Base-by-base conservation (phyloP, 208 protist species). In the Wallacemonas sp. region DNA sequence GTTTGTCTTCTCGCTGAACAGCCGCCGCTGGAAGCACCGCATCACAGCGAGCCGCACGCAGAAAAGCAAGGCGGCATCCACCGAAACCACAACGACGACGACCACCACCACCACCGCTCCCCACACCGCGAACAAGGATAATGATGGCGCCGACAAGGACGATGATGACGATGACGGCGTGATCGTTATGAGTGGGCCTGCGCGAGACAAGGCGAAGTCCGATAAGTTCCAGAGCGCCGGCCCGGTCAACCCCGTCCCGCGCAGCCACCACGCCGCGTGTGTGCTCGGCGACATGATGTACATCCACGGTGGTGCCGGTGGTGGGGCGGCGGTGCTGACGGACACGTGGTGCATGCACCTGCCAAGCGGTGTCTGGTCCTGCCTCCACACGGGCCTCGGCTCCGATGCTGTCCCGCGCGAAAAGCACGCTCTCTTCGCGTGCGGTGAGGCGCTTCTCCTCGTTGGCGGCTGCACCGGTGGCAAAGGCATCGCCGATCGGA, bases 291-390 rank as follows among this genome's bases (percentile, higher is more conserved):
- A 76, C 38, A 71, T 65, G 12, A 82, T 94, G 76, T 91, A 78
- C 55, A 83, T 94, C 32, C 81, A 90, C 71, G 88, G 88, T 55
- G 88, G 88, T 41, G 24, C 69, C 30, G 76, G 75, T 26, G 65
- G 67, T 24, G 61, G 58, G 1, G 70, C 56, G 4, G 33, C 64
- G 34, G 65, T 70, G 32, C 62, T 94, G 46, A 81, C 44, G 30
- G 85, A 94, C 62, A 94, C 88, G n/a, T 94, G 88, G 88, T 27
- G 66, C 6, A 21, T 94, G 14, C 62, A 88, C 46, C 70, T 94
- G 12, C 74, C 32, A 32, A 80, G 77, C 41, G 77, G 76, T 16
- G 62, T 56, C 38, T 94, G 88, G 88, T 55, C 36, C 39, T 80
- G 73, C 49, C 49, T 92, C 21, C 88, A 94, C 70, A 66, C 67